Percentiles rank a stretch among this genome's conserved stretches.
phyloP scores from a whole-genome alignment of 1,284 basidiomycete genomes.

The Rhodotorula sp. region DNA sequence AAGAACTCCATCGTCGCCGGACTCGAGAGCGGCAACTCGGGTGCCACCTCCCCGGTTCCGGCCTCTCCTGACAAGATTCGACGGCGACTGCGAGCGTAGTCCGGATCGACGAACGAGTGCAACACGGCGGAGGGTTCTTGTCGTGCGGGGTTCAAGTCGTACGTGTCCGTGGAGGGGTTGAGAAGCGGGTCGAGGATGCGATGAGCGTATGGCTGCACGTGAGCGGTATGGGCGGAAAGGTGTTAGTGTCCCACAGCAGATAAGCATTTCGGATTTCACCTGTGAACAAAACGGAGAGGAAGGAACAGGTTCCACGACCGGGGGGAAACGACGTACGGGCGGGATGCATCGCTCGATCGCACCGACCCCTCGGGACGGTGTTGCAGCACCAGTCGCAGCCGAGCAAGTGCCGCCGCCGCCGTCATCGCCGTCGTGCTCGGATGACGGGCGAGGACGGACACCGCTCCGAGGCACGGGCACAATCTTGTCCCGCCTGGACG shows the following conservation, averaged over 20 bases:
- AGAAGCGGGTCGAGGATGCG: background rate
- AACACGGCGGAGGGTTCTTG: conserved; percentile 14
- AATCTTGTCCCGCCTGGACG: too few relatives aligned
- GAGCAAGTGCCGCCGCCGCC: background rate
- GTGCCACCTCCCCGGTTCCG: too few relatives aligned
- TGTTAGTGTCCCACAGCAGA: too few relatives aligned
- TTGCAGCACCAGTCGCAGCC: background rate
- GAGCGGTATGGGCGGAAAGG: background rate
- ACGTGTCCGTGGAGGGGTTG: background rate
- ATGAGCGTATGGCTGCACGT: conserved; percentile 23
- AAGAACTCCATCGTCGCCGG: conserved; percentile 5
- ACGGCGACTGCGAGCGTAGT: too few relatives aligned
- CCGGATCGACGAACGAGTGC: conserved; percentile 26
- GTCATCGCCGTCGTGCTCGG: too few relatives aligned
- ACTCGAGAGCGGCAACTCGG: background rate
- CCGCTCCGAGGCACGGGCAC: too few relatives aligned
- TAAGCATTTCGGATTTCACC: too few relatives aligned
- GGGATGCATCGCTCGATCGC: conserved; percentile 31
- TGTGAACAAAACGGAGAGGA: background rate
- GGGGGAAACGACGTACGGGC: conserved; percentile 11
- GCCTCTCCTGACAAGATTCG: too few relatives aligned
- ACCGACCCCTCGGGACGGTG: background rate
- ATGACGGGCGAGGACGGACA: too few relatives aligned
- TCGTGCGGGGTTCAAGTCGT: conserved; percentile 3
- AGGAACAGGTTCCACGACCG: too few relatives aligned